phyloP scores from a whole-genome alignment of 768 basidiomycete genomes.

The Lanmaoa pseudosensibilis region DNA sequence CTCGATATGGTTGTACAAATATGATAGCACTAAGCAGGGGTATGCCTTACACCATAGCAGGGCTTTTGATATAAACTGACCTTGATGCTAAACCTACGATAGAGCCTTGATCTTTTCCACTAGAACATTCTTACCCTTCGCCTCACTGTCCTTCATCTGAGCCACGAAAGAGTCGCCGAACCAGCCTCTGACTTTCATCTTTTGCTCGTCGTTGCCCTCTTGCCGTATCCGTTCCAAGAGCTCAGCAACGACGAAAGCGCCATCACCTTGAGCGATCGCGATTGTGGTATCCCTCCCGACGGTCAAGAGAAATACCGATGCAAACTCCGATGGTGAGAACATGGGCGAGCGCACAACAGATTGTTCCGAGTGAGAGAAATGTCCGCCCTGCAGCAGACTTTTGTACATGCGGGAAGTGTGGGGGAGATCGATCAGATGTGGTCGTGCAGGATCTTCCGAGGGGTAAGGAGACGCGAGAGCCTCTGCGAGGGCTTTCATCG shows the following conservation, averaged over 20 bases:
- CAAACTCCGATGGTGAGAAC: slow-evolving; percentile 64
- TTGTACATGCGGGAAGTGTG: slow-evolving; percentile 87
- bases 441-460: slow-evolving; percentile 44
- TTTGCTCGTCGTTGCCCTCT: slow-evolving; percentile 41
- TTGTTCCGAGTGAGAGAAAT: slow-evolving; percentile 67
- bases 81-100: slow-evolving; percentile 11
- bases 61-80: slow-evolving; percentile 11
- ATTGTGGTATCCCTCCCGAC: slow-evolving; percentile 54
- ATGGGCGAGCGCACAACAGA: slow-evolving; percentile 49
- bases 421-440: slow-evolving; percentile 78
- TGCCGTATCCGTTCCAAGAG: slow-evolving; percentile 59
- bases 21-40: background rate
- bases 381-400: slow-evolving; percentile 86
- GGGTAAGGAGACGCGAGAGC: slow-evolving; percentile 60
- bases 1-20: background rate
- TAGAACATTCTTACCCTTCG: slow-evolving; percentile 72
- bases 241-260: slow-evolving; percentile 76
- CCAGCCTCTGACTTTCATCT: slow-evolving; percentile 53
- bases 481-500: slow-evolving; percentile 58
- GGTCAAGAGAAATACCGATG: slow-evolving; percentile 50
- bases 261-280: slow-evolving; percentile 59
- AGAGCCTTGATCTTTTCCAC: slow-evolving; percentile 52
- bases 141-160: slow-evolving; percentile 51
- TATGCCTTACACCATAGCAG: background rate
- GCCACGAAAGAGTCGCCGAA: slow-evolving; percentile 51